A percentile compares a stretch with the other conserved stretches of the same genome.
phyloP scores from a whole-genome alignment of 805 yeast genomes.

The Debaryomyces tyrocola region DNA sequence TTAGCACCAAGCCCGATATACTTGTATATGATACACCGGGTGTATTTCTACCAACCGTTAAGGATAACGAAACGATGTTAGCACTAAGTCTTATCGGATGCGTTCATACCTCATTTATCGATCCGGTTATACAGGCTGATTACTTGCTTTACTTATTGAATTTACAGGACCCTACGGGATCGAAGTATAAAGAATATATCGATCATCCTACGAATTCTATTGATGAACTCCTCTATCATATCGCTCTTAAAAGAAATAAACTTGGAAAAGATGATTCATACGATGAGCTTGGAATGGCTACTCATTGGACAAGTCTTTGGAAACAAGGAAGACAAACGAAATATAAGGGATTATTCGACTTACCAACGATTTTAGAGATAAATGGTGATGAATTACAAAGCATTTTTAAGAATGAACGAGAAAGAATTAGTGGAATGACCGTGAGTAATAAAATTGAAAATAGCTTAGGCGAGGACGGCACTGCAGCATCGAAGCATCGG shows the following conservation, averaged over 20 bases:
- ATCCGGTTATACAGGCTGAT: slow-evolving; percentile 85
- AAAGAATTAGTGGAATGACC: slow-evolving; percentile 25
- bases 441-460: slow-evolving; percentile 28
- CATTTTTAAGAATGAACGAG: slow-evolving; percentile 27
- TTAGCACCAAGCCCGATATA: slow-evolving; percentile 61
- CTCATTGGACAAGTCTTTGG: slow-evolving; percentile 62
- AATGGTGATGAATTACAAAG: slow-evolving; percentile 22
- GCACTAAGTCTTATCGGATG: slow-evolving; percentile 74
- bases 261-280: slow-evolving; percentile 35
- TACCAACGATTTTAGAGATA: slow-evolving; percentile 30
- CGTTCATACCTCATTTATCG: slow-evolving; percentile 66
- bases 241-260: slow-evolving; percentile 43
- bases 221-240: slow-evolving; percentile 49
- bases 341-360: slow-evolving; percentile 36
- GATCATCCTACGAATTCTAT: slow-evolving; percentile 72
- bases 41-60: slow-evolving; percentile 75
- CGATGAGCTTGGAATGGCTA: slow-evolving; percentile 62
- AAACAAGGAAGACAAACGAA: slow-evolving; percentile 49
- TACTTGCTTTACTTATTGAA: slow-evolving; percentile 76
- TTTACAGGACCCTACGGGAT: slow-evolving; percentile 51
- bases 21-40: slow-evolving; percentile 91
- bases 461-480: slow-evolving; percentile 42
- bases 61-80: slow-evolving; percentile 67
- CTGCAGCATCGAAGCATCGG: slow-evolving; percentile 33
- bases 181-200: slow-evolving; percentile 46